Base-by-base conservation (phyloP, 192 early-diverging fungal species). In the Gaertneriomyces semiglobifer region DNA sequence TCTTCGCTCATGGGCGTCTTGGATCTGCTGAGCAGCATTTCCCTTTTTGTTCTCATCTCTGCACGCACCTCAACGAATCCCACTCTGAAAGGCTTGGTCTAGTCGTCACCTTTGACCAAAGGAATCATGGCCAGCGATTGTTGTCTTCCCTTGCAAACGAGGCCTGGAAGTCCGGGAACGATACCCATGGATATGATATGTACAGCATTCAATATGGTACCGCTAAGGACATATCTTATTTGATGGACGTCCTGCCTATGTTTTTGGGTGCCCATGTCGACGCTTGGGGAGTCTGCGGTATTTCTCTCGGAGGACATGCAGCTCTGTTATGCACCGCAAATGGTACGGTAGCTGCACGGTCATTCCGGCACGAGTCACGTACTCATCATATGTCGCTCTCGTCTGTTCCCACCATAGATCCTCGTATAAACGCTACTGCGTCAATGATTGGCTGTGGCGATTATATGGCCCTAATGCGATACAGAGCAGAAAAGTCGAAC, bases 221-320 rank as follows among this genome's bases (percentile, higher is more conserved):
- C 45, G 75, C 80, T 7, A 38, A 65, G 11, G 79, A 79, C 12
- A 65, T 81, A 4, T 76, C 77, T 6, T 74, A 70, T 14, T 47
- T 86, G 43, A 79, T 84, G 25, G 81, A 83, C 63, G 63, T 76
- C 3, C 25, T 86, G 9, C 78, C 79, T 40, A 54, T 75, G n/a
- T 80, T 75, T 60, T 65, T 81, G 9, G n/a, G 51, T 18, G n/a
- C 40, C 11, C 53, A 62, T 19, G 76, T 85, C 19, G 20, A 66
- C 58, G 44, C 51, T 7, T 86, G 79, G 79, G 80, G 76, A 9
- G 70, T 82, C 6, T 39, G 61, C 14, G 84, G 84, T 6, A 70
- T 84, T 14, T 77, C 74, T 9, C 64, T 86, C 47, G 84, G 84
- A 40, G 84, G 81, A 2, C 81, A 85, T 70, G 61, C 79, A 7